A percentile compares a stretch with the other conserved stretches of the same genome.
These are phyloP conservation scores for Lojkania enalia DNA, from an alignment of 2,329 filamentous ascomycete genomes.

Conservation along the genomic window DNA sequence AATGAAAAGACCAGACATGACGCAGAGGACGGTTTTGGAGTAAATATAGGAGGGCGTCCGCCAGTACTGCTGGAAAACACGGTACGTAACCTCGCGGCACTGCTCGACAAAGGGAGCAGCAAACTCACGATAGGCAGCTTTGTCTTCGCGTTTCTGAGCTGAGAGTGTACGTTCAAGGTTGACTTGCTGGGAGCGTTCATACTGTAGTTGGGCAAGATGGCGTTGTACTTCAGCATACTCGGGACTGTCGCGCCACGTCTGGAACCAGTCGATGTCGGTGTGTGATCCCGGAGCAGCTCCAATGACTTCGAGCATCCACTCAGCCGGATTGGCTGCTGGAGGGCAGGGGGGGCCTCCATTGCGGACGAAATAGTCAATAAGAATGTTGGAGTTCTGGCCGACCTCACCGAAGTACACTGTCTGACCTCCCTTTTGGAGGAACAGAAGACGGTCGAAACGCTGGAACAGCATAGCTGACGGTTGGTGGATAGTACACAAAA, in stretches of 20 bases:
- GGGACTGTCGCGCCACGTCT: constrained; percentile 53
- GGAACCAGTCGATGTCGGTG: constrained; percentile 56
- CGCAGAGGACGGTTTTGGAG: constrained; percentile 72
- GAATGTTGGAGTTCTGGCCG: constrained; percentile 49
- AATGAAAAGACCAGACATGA: constrained; percentile 71
- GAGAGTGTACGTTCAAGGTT: constrained; percentile 45
- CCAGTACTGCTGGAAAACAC: constrained; percentile 92
- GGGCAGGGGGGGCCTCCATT: constrained; percentile 70
- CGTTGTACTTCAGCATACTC: constrained; percentile 51
- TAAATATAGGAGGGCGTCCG: constrained; percentile 88
- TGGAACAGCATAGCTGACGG: constrained; percentile 68
- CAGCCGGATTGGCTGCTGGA: constrained; percentile 73
- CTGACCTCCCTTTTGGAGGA: constrained; percentile 66
- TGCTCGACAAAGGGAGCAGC: constrained; percentile 74
- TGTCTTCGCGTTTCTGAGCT: constrained; percentile 48
- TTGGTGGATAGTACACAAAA: constrained; percentile 74
- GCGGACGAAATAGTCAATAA: constrained; percentile 76
- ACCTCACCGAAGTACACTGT: constrained; percentile 69
- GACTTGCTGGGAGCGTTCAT: constrained; percentile 39
- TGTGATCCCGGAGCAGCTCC: constrained; percentile 55
- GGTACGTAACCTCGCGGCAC: constrained; percentile 66
- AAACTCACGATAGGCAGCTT: constrained; percentile 72
- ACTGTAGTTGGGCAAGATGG: constrained; percentile 52
- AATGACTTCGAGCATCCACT: constrained; percentile 72
- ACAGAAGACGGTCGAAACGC: constrained; percentile 66